phyloP scores from a whole-genome alignment of 345 rosid species.

The Anacardium occidentale region DNA sequence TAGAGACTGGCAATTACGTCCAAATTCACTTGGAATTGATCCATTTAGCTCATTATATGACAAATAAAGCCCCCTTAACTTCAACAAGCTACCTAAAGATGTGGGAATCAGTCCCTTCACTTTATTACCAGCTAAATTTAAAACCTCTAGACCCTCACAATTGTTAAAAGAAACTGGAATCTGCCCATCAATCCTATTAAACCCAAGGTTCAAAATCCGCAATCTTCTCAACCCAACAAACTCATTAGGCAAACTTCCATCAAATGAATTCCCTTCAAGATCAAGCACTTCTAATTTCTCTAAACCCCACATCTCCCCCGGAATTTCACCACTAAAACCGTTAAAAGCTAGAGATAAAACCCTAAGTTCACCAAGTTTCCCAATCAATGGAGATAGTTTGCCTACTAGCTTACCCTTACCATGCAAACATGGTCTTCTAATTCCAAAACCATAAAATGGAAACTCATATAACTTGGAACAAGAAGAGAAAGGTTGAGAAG shows the following conservation, averaged over 20 bases:
- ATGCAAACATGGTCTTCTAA: conserved; percentile 11
- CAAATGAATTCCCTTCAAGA: conserved; percentile 38
- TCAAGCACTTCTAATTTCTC: conserved; percentile 31
- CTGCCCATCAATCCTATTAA: conserved; percentile 31
- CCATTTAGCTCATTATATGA: conserved; percentile 29
- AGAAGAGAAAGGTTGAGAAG: conserved; percentile 12
- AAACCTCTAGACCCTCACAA: conserved; percentile 25
- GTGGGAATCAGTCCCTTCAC: conserved; percentile 22
- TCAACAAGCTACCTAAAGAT: conserved; percentile 17
- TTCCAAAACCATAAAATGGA: conserved; percentile 25
- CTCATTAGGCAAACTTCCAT: conserved; percentile 24
- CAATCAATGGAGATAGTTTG: conserved; percentile 32
- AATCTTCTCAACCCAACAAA: conserved; percentile 26
- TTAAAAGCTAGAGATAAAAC: conserved; percentile 36
- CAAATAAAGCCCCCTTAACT: conserved; percentile 30
- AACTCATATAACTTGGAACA: conserved; percentile 10
- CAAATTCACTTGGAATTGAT: conserved; percentile 22
- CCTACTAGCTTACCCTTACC: conserved; percentile 27
- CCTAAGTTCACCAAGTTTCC: conserved; percentile 27
- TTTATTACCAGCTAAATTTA: conserved; percentile 35
- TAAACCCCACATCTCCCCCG: conserved; percentile 29
- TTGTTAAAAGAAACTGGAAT: conserved; percentile 22
- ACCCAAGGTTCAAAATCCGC: conserved; percentile 36
- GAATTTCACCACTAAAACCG: conserved; percentile 30
- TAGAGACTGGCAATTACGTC: conserved; percentile 18